Evolutionary conservation across 2,329 filamentous ascomycete species (phyloP), one percentile per base, ranked within the genome.

Genomic region (Fusarium odoratissimum): DNA sequence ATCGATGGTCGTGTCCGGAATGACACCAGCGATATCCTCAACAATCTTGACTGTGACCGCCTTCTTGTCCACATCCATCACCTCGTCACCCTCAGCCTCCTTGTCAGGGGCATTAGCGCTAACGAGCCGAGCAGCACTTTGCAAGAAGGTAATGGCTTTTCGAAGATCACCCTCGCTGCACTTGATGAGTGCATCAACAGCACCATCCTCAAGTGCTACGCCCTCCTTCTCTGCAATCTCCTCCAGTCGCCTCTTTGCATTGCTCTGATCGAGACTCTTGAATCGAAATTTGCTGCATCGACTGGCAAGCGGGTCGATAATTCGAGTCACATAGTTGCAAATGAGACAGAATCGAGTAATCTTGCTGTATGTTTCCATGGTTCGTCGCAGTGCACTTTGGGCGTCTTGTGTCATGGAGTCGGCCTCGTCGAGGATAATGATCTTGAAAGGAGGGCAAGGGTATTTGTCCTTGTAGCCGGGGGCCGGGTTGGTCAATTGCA

Each of bases 351-450:
- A 99, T 19, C 96, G 89, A 5, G 96, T 99, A 83, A 98, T 98
- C 79, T 95, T 95, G 82, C 90, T 93, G 83, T 98, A 98, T 49
- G 95, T 97, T 84, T 99, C 96, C 96, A 99, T 99, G 4, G 96
- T 99, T 60, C 97, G 89, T 73, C 96, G 89, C 64, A 99, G 86
- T 9, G 97, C 96, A 67, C 91, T 93, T 85, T 99, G 96, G 17
- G 96, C 96, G 83, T 99, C 97, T 82, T 98, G 95, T 42, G 96
- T 99, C 95, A 99, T 98, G 75, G 93, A 96, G 82, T 99, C 96
- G 75, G 96, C 96, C 85, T 99, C 96, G 83, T 99, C 96, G 67
- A 99, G 90, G 69, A 99, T 94, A 80, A 99, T 95, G 80, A 99
- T 97, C 85, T 99, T 99, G 87, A 98, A 99, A 1, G 96, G 96